Base-by-base conservation (phyloP, 352 stramenopile genomes). In the Globisporangium carolinianum region DNA sequence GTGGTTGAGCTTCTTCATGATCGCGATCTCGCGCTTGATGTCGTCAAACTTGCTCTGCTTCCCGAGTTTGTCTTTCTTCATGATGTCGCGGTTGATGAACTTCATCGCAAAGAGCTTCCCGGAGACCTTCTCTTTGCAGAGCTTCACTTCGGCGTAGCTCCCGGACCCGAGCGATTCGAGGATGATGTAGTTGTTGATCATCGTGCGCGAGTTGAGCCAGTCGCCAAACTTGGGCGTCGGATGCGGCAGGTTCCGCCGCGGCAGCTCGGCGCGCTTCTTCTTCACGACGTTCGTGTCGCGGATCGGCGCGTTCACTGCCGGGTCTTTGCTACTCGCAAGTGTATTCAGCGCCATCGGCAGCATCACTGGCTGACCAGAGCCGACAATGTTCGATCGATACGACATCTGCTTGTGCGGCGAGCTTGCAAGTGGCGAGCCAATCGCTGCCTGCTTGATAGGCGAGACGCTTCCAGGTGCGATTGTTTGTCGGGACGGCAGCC, bases 1-100 rank as follows among this genome's bases (percentile, higher is more conserved):
- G 71, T 99, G 96, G 36, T 87, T 84, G 9, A 99, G 70, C 58
- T 98, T 97, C 71, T 98, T 98, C 95, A 98, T 98, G 48, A 98
- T 94, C 4, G 92, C 95, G 68, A 98, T 98, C 66, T 98, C 95
- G 47, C 86, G 80, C 72, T 98, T 90, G 67, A 90, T 92, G 55
- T 91, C 80, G 51, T 90, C 79, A 11, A 90, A 66, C 61, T 89
- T 89, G 66, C 79, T 87, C 42, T 90, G 78, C 46, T 89, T 88
- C 8, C 76, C 78, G 0, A 92, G 67, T 48, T 90, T 90, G 57
- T 90, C 78, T 45, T 89, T 89, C 65, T 91, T 87, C 75, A 95
- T 89, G 38, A 95, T 73, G 48, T 92, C 86, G 41, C 87, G 83
- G 54, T 85, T 89, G 62, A 94, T 91, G 53, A 96, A 89, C 62